Conservation (phyloP, 257 asterid species). For the Nicotiana attenuata region DNA sequence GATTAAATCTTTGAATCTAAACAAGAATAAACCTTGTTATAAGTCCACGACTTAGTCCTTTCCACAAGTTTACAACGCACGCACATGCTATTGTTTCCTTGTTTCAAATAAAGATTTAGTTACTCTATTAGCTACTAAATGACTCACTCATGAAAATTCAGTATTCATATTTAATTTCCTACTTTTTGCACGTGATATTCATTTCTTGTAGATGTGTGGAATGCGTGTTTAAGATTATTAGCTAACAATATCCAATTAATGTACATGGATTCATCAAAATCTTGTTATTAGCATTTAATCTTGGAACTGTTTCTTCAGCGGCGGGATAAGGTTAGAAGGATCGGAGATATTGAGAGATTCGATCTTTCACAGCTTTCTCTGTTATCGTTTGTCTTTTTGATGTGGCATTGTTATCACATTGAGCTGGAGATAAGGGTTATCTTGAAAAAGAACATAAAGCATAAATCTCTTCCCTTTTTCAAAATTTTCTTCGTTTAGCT, state of each 20-base stretch:
- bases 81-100: neutral
- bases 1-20: constrained; percentile 6
- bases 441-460: neutral
- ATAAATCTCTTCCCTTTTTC: neutral
- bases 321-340: neutral
- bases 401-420: constrained; percentile 9
- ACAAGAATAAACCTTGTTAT: constrained; percentile 4
- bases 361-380: neutral
- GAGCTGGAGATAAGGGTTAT: neutral
- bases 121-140: neutral
- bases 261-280: neutral
- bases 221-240: neutral
- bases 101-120: neutral
- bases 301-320: neutral
- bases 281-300: neutral
- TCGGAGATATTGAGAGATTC: neutral
- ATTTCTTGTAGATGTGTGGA: neutral
- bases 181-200: neutral
- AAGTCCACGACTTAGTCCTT: neutral
- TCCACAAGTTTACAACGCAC: neutral
- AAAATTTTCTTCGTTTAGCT: neutral
- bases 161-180: neutral
- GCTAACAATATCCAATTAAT: neutral
- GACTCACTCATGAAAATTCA: neutral
- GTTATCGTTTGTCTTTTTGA: neutral